These are phyloP conservation scores for Gilbertella persicaria DNA, from an alignment of 371 early-diverging fungal species.

Conservation along the genomic window DNA sequence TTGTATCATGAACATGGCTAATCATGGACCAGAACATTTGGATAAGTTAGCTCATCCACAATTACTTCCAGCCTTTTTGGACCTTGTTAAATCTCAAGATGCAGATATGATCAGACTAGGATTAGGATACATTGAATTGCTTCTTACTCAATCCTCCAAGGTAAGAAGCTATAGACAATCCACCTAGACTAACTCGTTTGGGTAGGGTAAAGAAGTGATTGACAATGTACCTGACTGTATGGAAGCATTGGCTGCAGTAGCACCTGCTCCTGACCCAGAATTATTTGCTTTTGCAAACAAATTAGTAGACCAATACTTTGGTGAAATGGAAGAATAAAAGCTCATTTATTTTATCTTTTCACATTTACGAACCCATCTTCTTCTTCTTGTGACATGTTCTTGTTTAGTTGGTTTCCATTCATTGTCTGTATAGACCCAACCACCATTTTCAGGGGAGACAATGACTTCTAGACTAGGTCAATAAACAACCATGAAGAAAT, in stretches of 20 bases:
- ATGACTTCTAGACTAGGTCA: slow-evolving; percentile 20
- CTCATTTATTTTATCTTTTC: slow-evolving; percentile 1
- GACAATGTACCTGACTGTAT: slow-evolving; percentile 29
- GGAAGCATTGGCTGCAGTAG: slow-evolving; percentile 29
- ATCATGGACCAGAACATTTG: slow-evolving; percentile 26
- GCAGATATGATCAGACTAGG: slow-evolving; percentile 29
- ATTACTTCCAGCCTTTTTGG: slow-evolving; percentile 21
- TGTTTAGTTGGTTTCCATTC: slow-evolving; percentile 19
- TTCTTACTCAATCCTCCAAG: slow-evolving; percentile 20
- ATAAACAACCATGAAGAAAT: background rate
- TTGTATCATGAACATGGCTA: slow-evolving; percentile 29
- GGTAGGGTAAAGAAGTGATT: slow-evolving; percentile 19
- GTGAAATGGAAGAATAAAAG: slow-evolving; percentile 20
- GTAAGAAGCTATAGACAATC: background rate
- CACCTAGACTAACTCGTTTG: background rate
- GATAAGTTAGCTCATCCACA: slow-evolving; percentile 15
- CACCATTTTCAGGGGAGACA: slow-evolving; percentile 31
- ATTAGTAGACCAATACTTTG: slow-evolving; percentile 28
- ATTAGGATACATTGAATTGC: slow-evolving; percentile 24
- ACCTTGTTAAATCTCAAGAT: slow-evolving; percentile 28
- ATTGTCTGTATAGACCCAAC: slow-evolving; percentile 39
- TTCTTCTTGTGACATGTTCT: slow-evolving; percentile 21
- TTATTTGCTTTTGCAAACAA: slow-evolving; percentile 26
- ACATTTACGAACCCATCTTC: slow-evolving; percentile 30
- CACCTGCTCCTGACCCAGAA: slow-evolving; percentile 31